Evolutionary conservation across 805 yeast species (phyloP), one percentile per base, ranked within the genome.

Genomic region (Lachancea dasiensis): DNA sequence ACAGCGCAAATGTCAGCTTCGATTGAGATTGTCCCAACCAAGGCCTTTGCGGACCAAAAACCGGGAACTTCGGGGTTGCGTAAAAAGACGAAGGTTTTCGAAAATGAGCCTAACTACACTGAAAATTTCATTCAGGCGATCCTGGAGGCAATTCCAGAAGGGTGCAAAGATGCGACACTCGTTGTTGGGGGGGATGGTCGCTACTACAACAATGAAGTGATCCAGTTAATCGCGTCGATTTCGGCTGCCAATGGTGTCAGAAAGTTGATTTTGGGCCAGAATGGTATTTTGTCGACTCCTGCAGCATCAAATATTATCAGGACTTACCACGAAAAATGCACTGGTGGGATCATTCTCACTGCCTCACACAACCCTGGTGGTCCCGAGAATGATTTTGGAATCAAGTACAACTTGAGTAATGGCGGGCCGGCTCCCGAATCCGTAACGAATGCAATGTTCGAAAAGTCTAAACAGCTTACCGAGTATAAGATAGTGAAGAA

Each of bases 311-410:
- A 87, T 58, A 68, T 92, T 40, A 92, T 90, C 51, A 77, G 98
- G 62, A 75, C 78, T 43, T 70, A 69, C 47, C 55, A 58, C 20
- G 65, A 60, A 22, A 70, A 73, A 24, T 77, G 81, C 41, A 86
- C 96, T 9, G 98, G 97, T 45, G 97, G 97, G 45, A 90, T 90
- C 64, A 86, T 92, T 49, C 70, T 90, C 56, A 90, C 98, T 6
- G 97, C 97, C 2, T 82, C 95, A 17, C 98, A 90, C 64, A 90
- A 90, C 64, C 98, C 98, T 13, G 98, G 98, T 60, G 97, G 97
- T 6, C 95, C 95, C 41, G 65, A 72, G 19, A 79, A 84, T 47
- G 98, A 90, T 60, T 72, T 87, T 58, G 98, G 98, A 39, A 90
- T 90, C 69, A 90, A 90, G 68, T 92, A 92, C 69, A 92, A 90